Evolutionary conservation across 192 early-diverging fungal species (phyloP), one percentile per base, ranked within the genome.

Genomic region (Linnemannia schmuckeri): DNA sequence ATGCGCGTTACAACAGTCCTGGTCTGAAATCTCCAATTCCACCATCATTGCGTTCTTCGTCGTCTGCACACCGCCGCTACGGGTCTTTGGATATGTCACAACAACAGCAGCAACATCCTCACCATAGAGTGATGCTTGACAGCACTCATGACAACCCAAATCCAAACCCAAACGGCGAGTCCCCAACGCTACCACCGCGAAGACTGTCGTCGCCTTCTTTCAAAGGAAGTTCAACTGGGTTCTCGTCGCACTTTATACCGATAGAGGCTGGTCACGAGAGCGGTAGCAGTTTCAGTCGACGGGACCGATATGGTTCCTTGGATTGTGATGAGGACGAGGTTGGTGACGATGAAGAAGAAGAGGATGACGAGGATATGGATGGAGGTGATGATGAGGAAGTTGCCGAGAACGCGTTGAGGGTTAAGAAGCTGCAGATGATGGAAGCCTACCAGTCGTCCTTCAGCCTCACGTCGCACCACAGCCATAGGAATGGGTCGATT

Each of bases 121-220:
- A 74, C 15, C 42, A 72, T 1, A 35, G 42, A 6, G 35, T 69
- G 4, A 27, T 77, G 55, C 55, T 70, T 0, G 75, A 70, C 20
- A 74, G 44, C 37, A 47, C 76, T 35, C 76, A 78, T 37, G 76
- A 87, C 22, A 76, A 75, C 7, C 72, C 76, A 0, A 87, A 87
- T 22, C 85, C 68, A 0, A 87, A 81, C 54, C 85, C 85, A 0
- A 87, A 87, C 35, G 85, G 85, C 38, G 85, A 87, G 46, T 87
- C 85, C 7, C 85, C 85, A 1, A 61, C 52, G 13, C 79, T 77
- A 27, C 83, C 71, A 20, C 83, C 71, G 15, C 17, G 17, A 3
- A 47, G 76, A 18, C 10, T 71, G n/a, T 13, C 55, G 10, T 77
- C 75, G 1, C 70, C 81, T 13, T 6, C 30, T n/a, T 41, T 44